Evolutionary conservation across 495 filamentous ascomycete species (phyloP), one percentile per base, ranked within the genome.

Genomic region (Daldinia grandis): DNA sequence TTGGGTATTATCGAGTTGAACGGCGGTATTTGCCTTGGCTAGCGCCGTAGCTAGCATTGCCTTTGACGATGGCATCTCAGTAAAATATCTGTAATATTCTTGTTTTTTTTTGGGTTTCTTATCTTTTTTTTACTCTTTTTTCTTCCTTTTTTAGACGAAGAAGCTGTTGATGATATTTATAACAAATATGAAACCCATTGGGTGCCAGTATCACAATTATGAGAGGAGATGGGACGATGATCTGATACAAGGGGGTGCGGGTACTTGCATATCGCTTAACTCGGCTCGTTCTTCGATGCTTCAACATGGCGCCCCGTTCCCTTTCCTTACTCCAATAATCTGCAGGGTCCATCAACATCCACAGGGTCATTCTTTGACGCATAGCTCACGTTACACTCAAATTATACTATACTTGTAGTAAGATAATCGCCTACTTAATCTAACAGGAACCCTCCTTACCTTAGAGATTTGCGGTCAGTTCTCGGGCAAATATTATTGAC

Each of bases 1-100:
- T 73, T 94, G 91, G 4, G 93, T 93, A 82, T 97, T 96, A 78
- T 99, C 95, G 31, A 98, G 87, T 60, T 96, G 85, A 15, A 99
- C 95, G 7, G 95, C 95, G 24, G 92, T 95, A 72, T 98, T 97
- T 38, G 95, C 95, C 79, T 97, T 97, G 72, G 96, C 90, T 44
- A 99, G 81, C 6, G 95, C 95, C 75, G 91, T 93, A 4, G 94
- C 95, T 17, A 99, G 84, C 92, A 97, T 98, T 24, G 89, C 89
- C 80, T 96, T 97, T 74, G 97, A 92, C 1, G 92, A 93, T 9
- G 81, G 80, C 40, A 78, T 78, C 62, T 82, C 42, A 12, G 58
- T 44, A 9, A 61, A 62, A 79, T 83, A 0, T 14, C 2, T 35
- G 10, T 35, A 35, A 12, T 31, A 76, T 79, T 75, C n/a, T n/a